These are phyloP conservation scores for Populus ilicifolia DNA, from an alignment of 345 rosid genomes.

Conservation along the genomic window DNA sequence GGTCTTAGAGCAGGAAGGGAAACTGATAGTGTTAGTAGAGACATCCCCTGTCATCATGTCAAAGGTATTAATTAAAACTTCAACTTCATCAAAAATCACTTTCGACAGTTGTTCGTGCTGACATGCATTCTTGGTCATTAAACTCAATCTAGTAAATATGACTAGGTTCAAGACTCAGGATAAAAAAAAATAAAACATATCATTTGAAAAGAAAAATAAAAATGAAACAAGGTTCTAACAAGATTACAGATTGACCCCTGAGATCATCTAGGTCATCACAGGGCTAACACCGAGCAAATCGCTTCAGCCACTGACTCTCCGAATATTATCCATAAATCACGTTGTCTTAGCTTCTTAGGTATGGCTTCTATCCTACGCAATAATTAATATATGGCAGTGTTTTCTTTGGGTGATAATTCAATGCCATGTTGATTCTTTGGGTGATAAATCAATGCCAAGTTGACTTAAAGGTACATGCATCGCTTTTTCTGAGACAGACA, in stretches of 20 bases:
- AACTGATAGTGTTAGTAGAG: slow-evolving; percentile 58
- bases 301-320: not conserved
- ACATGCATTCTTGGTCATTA: too few relatives aligned
- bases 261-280: too few relatives aligned
- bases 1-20: slow-evolving; percentile 64
- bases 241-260: too few relatives aligned
- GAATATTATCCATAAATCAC: not conserved
- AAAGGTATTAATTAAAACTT: not conserved
- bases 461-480: not conserved
- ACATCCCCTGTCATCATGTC: slow-evolving; percentile 61
- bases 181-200: too few relatives aligned
- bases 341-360: not conserved
- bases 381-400: not conserved
- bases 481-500: not conserved
- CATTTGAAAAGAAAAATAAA: too few relatives aligned
- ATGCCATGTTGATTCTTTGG: not conserved
- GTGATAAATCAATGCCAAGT: not conserved
- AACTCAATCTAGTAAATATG: too few relatives aligned
- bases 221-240: too few relatives aligned
- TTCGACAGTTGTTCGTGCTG: not conserved
- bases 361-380: not conserved
- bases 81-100: not conserved
- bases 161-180: too few relatives aligned
- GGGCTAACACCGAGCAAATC: not conserved
- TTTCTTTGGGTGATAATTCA: not conserved